phyloP scores from a whole-genome alignment of 257 asterid species.

The Jaltomata sinuosa region DNA sequence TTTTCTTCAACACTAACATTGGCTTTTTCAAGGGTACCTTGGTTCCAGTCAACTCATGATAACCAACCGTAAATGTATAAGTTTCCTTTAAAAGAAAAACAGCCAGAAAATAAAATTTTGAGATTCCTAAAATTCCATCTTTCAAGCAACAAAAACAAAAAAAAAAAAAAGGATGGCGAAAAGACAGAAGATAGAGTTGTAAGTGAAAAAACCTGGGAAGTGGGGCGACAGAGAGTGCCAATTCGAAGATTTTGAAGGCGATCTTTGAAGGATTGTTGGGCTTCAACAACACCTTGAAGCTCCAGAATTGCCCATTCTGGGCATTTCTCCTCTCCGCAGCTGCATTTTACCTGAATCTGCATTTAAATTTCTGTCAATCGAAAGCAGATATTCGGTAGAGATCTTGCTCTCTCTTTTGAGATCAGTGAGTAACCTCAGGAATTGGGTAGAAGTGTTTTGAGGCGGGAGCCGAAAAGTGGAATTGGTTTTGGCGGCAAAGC shows the following conservation, averaged over 20 bases:
- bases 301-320: slow-evolving; percentile 92
- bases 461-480: not conserved
- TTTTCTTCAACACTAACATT: slow-evolving; percentile 73
- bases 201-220: slow-evolving; percentile 48
- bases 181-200: not conserved
- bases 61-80: slow-evolving; percentile 77
- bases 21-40: slow-evolving; percentile 82
- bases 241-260: slow-evolving; percentile 65
- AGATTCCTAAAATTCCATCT: not conserved
- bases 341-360: slow-evolving; percentile 81
- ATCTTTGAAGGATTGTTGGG: slow-evolving; percentile 51
- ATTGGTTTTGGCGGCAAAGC: not conserved
- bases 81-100: slow-evolving; percentile 38
- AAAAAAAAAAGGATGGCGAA: not conserved
- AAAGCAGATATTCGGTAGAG: not conserved
- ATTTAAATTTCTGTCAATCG: slow-evolving; percentile 5
- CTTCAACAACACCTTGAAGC: slow-evolving; percentile 81
- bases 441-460: not conserved
- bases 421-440: not conserved
- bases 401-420: not conserved
- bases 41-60: slow-evolving; percentile 83
- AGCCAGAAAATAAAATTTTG: not conserved
- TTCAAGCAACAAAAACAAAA: not conserved
- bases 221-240: slow-evolving; percentile 83
- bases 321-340: slow-evolving; percentile 73